phyloP scores from a whole-genome alignment of 2,329 filamentous ascomycete genomes.

The Exophiala mesophila region DNA sequence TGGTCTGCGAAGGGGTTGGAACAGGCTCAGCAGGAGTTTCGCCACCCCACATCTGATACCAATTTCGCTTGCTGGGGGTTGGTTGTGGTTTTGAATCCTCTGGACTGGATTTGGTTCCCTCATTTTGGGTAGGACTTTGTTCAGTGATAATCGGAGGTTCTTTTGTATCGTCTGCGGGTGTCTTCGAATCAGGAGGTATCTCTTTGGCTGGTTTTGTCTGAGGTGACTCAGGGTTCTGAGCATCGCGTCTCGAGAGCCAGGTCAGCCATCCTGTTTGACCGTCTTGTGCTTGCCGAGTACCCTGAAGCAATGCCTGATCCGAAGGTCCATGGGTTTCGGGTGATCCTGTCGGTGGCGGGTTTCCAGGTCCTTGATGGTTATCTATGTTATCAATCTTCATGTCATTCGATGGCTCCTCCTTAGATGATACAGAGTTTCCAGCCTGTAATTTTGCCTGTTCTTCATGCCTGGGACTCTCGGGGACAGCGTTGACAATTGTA shows the following conservation, averaged over 20 bases:
- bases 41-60: constrained; percentile 43
- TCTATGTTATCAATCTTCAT: background rate
- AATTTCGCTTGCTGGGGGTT: constrained; percentile 36
- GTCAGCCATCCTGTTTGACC: constrained; percentile 32
- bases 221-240: background rate
- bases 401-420: background rate
- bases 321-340: background rate
- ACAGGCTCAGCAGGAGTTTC: constrained; percentile 6
- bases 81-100: constrained; percentile 6
- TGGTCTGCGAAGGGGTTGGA: no score
- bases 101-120: constrained; percentile 21
- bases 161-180: no score
- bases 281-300: constrained; percentile 6
- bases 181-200: no score
- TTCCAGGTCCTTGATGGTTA: constrained; percentile 7
- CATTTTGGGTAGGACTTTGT: constrained; percentile 20
- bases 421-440: constrained; percentile 12
- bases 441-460: constrained; percentile 24
- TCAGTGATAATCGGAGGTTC: background rate
- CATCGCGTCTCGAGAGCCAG: constrained; percentile 34
- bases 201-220: background rate
- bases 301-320: constrained; percentile 1
- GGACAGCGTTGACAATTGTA: constrained; percentile 41
- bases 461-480: constrained; percentile 21
- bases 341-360: no score